These are phyloP conservation scores for Anthoceros angustus DNA, from an alignment of 225 moss, liverwort and hornwort genomes.

Conservation along the genomic window DNA sequence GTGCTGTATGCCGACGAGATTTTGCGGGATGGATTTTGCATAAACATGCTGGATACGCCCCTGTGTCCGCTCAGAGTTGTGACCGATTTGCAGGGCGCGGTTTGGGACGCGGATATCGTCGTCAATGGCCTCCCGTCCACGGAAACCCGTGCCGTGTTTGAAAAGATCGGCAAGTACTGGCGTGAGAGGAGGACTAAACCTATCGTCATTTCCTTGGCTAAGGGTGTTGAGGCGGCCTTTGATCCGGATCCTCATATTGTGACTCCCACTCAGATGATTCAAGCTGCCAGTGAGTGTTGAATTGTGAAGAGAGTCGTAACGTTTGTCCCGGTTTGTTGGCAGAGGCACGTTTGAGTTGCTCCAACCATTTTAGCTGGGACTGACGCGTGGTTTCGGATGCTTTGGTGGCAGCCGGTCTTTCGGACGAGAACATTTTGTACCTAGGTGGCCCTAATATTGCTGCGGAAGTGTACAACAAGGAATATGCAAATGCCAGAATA, in stretches of 20 bases:
- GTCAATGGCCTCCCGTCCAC: constrained; percentile 89
- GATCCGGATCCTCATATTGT: constrained; percentile 87
- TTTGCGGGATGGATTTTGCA: constrained; percentile 84
- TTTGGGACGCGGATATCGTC: constrained; percentile 93
- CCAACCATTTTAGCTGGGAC: too few relatives aligned
- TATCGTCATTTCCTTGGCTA: constrained; percentile 80
- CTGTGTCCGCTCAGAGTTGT: constrained; percentile 87
- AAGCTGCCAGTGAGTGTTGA: constrained; percentile 54
- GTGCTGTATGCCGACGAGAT: constrained; percentile 72
- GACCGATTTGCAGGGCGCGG: constrained; percentile 88
- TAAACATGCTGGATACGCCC: constrained; percentile 90
- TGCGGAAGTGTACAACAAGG: constrained; percentile 81
- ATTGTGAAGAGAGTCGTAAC: too few relatives aligned
- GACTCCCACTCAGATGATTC: constrained; percentile 93
- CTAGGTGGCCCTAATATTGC: constrained; percentile 93
- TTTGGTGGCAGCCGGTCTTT: constrained; percentile 51
- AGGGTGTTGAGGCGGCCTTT: constrained; percentile 89
- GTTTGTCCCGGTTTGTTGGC: not conserved
- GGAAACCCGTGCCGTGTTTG: constrained; percentile 67
- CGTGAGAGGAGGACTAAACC: constrained; percentile 82
- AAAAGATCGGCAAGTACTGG: constrained; percentile 85
- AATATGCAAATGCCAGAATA: constrained; percentile 88
- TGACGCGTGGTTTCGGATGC: not conserved
- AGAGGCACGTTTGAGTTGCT: too few relatives aligned
- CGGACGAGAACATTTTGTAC: constrained; percentile 63